Conservation (phyloP, 768 basidiomycete genomes). For the Dioszegia crocea region DNA sequence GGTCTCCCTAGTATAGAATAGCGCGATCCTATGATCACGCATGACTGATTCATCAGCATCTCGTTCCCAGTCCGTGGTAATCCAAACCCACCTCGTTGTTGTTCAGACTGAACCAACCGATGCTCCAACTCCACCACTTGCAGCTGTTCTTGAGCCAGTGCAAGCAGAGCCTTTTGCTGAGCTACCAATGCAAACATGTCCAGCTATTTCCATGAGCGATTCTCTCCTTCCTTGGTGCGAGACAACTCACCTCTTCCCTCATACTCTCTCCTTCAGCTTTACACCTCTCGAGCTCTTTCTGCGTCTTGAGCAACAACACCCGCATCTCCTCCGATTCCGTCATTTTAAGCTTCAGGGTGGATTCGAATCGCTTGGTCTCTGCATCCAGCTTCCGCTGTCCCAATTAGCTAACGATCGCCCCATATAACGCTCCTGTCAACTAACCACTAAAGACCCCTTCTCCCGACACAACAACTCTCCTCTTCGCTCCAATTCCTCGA, state of each 20-base stretch:
- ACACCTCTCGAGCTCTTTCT: slow-evolving; percentile 28
- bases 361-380: slow-evolving; percentile 17
- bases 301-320: slow-evolving; percentile 1
- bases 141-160: slow-evolving; percentile 37
- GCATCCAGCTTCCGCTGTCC: slow-evolving; percentile 21
- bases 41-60: slow-evolving; percentile 26
- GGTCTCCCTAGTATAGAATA: slow-evolving; percentile 35
- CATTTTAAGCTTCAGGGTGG: slow-evolving; percentile 6
- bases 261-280: slow-evolving; percentile 28
- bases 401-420: too few relatives aligned
- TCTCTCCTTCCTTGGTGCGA: background rate
- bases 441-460: slow-evolving; percentile 8
- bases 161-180: slow-evolving; percentile 38
- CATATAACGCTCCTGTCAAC: background rate
- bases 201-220: slow-evolving; percentile 15
- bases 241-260: slow-evolving; percentile 36
- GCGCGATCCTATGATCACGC: slow-evolving; percentile 41
- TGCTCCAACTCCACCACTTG: slow-evolving; percentile 40
- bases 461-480: slow-evolving; percentile 4
- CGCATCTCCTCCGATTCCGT: slow-evolving; percentile 4
- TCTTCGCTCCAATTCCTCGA: background rate
- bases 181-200: slow-evolving; percentile 28
- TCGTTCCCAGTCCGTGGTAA: background rate
- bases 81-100: slow-evolving; percentile 26
- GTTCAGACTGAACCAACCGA: slow-evolving; percentile 29